Evolutionary conservation across 1,284 basidiomycete species (phyloP).

Genomic region (Cutaneotrichosporon dermatis): DNA sequence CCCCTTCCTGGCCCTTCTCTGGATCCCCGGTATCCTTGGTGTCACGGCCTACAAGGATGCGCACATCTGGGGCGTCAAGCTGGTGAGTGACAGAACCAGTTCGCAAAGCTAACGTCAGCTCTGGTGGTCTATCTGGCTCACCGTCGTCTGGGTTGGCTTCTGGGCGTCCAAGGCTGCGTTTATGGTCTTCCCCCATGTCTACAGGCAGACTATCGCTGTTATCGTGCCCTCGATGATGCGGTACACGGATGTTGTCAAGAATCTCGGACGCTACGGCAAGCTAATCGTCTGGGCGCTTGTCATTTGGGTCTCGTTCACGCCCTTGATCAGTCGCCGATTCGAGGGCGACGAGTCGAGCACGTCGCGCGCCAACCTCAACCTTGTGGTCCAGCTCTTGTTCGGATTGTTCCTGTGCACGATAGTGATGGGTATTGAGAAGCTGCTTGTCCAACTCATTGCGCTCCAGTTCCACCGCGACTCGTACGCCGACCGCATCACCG

Average conservation of each 20-base stretch:
- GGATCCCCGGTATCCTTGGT: slow-evolving; percentile 67
- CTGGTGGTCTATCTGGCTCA: slow-evolving; percentile 87
- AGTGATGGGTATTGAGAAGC: slow-evolving; percentile 75
- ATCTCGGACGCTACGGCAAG: slow-evolving; percentile 60
- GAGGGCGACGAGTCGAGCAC: slow-evolving; percentile 9
- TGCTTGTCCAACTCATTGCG: slow-evolving; percentile 80
- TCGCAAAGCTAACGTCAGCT: slow-evolving; percentile 38
- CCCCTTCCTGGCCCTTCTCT: slow-evolving; percentile 64
- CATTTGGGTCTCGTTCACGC: slow-evolving; percentile 65
- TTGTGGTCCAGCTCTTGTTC: slow-evolving; percentile 54
- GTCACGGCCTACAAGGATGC: slow-evolving; percentile 60
- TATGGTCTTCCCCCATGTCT: slow-evolving; percentile 59
- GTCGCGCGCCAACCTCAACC: slow-evolving; percentile 32
- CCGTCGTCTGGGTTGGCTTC: slow-evolving; percentile 76
- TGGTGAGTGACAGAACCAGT: slow-evolving; percentile 46
- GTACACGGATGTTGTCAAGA: slow-evolving; percentile 72
- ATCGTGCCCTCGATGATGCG: slow-evolving; percentile 64
- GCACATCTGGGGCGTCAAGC: slow-evolving; percentile 48
- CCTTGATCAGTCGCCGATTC: slow-evolving; percentile 53
- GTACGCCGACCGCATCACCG: slow-evolving; percentile 79
- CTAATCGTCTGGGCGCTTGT: slow-evolving; percentile 66
- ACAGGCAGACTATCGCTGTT: slow-evolving; percentile 63
- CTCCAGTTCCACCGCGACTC: slow-evolving; percentile 74
- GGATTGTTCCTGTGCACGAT: slow-evolving; percentile 67
- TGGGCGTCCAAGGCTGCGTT: slow-evolving; percentile 69